Evolutionary conservation across 495 filamentous ascomycete species (phyloP).

Genomic region (Echria macrotheca): DNA sequence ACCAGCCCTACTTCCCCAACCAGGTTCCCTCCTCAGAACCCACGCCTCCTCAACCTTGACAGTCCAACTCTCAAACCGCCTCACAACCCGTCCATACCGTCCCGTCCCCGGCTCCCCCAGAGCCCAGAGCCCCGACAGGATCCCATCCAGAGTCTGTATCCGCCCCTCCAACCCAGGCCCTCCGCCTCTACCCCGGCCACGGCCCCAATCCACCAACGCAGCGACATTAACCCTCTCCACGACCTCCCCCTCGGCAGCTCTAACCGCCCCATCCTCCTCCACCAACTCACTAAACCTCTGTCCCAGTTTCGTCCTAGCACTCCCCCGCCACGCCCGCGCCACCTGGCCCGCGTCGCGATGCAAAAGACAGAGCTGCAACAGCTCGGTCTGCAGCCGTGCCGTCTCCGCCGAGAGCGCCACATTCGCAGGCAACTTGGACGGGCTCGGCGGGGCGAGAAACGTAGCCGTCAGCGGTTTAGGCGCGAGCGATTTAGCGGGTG

Average conservation of each 20-base stretch:
- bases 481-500: conserved; percentile 53
- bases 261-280: conserved; percentile 26
- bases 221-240: conserved; percentile 32
- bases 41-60: conserved; percentile 34
- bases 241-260: conserved; percentile 23
- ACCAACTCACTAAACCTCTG: conserved; percentile 36
- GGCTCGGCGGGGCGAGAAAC: conserved; percentile 47
- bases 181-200: no score
- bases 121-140: conserved; percentile 45
- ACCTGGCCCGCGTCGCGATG: conserved; percentile 44
- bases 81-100: conserved; percentile 41
- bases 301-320: conserved; percentile 38
- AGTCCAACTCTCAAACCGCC: conserved; percentile 49
- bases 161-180: conserved; percentile 40
- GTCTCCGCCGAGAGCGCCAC: conserved; percentile 55
- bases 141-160: conserved; percentile 46
- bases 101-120: conserved; percentile 46
- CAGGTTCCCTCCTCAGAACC: conserved; percentile 22
- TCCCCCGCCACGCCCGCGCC: conserved; percentile 39
- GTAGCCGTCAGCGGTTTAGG: conserved; percentile 52
- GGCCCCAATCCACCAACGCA: conserved; percentile 32
- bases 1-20: conserved; percentile 16
- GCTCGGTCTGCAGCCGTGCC: conserved; percentile 60
- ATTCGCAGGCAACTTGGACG: conserved; percentile 48
- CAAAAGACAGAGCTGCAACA: conserved; percentile 66